These are phyloP conservation scores for Ophiosphaerella narmari DNA, from an alignment of 2,329 filamentous ascomycete species.

Conservation along the genomic window DNA sequence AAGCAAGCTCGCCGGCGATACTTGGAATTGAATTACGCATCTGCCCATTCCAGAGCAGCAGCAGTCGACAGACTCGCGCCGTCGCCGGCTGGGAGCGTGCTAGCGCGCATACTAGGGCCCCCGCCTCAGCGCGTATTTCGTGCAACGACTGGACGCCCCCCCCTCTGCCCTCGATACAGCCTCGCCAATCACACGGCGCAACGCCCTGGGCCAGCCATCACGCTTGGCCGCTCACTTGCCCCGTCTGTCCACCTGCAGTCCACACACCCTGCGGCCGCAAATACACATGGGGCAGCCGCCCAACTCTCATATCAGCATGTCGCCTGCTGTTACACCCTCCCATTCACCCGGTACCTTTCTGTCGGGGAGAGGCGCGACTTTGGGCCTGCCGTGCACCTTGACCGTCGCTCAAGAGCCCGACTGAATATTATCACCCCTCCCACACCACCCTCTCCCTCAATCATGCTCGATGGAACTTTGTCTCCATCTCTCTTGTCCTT, in stretches of 20 bases:
- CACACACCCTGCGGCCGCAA: conserved; percentile 15
- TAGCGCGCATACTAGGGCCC: conserved; percentile 24
- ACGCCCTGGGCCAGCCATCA: conserved; percentile 24
- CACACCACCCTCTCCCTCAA: conserved; percentile 14
- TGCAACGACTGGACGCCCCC: conserved; percentile 37
- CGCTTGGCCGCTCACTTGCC: conserved; percentile 22
- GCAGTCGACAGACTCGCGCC: no score
- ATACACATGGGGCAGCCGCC: conserved; percentile 22
- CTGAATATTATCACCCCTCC: conserved; percentile 12
- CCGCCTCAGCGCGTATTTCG: conserved; percentile 40
- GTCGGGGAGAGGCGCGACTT: conserved; percentile 20
- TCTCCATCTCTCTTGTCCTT: conserved; percentile 32
- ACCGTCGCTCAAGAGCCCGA: conserved; percentile 10
- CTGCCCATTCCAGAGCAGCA: background rate
- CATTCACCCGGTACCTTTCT: conserved; percentile 27
- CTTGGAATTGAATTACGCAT: background rate
- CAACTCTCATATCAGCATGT: conserved; percentile 31
- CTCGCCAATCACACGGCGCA: conserved; percentile 35
- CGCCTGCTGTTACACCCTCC: conserved; percentile 30
- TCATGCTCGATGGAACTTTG: conserved; percentile 35
- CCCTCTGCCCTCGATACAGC: conserved; percentile 26
- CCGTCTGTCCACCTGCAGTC: conserved; percentile 32
- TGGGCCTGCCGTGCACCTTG: conserved; percentile 14
- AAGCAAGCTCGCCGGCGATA: background rate
- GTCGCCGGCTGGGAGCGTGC: background rate